Evolutionary conservation across 179 eudicot genomes (phyloP), one percentile per base, ranked within the genome.

Genomic region (Beta corolliflora): DNA sequence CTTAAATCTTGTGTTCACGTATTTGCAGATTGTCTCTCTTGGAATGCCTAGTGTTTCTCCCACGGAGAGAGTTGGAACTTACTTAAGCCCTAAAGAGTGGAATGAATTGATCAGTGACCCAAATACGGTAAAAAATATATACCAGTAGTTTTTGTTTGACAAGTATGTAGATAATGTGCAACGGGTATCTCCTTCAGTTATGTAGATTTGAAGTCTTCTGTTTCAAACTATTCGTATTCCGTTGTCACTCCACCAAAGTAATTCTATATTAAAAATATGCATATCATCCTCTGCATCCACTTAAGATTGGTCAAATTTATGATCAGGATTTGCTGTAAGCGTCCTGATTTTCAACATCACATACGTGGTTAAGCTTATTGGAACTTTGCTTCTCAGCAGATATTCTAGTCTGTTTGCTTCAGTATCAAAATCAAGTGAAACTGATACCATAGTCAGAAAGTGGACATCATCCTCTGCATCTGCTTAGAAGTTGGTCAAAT

Each of bases 31-130:
- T 75, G 99, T 96, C 69, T 91, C 97, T 56, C 98, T 94, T 55
- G 98, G 99, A 85, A 91, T 94, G 98, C 98, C 99, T 44, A 85
- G 89, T 46, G 97, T 94, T 71, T 90, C 91, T 75, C 99, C 99
- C 19, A 88, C 83, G 36, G 97, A 96, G 86, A 94, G 89, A 85
- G 99, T 96, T 84, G 99, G 99, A 79, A 88, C 88, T 73, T 94
- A 96, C 82, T 89, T 96, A 21, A 88, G 85, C 81, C 98, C 99
- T 55, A 79, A 77, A 83, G 98, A 96, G 67, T 96, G 99, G 99
- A 96, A 94, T 73, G 29, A 81, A 67, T 81, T 96, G 83, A 94
- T 96, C 80, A 89, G 89, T 65, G 94, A 94, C 84, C 98, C 98
- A 74, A 89, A 94, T 79, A 92, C 96, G 25, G 99, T 96, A 82